phyloP scores from a whole-genome alignment of 345 rosid genomes.

The Populus euphratica region DNA sequence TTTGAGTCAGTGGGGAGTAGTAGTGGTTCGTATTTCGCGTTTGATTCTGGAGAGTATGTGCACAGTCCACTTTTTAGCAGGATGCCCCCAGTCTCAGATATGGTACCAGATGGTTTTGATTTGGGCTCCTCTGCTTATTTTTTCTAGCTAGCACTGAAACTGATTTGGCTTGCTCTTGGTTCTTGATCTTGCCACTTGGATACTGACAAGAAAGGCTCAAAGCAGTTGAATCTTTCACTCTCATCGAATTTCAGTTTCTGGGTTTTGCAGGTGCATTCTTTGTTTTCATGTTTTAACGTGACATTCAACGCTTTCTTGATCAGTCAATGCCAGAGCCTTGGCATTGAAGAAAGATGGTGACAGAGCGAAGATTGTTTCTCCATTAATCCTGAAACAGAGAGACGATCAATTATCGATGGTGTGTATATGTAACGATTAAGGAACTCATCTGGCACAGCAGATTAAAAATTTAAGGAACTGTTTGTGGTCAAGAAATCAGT shows the following conservation, averaged over 20 bases:
- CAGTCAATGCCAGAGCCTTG: neutral
- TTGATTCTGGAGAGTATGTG: conserved; percentile 52
- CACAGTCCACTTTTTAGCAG: conserved; percentile 83
- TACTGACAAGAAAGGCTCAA: neutral
- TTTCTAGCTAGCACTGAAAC: neutral
- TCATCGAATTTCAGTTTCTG: neutral
- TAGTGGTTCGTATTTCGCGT: conserved; percentile 33
- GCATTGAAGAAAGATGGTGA: neutral
- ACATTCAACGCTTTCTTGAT: neutral
- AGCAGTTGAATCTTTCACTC: neutral
- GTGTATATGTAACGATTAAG: neutral
- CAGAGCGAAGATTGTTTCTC: neutral
- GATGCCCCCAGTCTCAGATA: conserved; percentile 78
- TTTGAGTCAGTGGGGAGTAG: conserved; percentile 12
- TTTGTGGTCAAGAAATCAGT: neutral
- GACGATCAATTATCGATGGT: neutral
- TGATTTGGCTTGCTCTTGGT: neutral
- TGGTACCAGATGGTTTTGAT: conserved; percentile 51
- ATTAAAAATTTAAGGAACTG: neutral
- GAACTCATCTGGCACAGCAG: neutral
- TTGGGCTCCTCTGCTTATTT: conserved; percentile 51
- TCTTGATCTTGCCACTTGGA: neutral
- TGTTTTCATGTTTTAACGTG: neutral
- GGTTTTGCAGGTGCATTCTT: neutral
- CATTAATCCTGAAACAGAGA: neutral